Evolutionary conservation across 495 filamentous ascomycete species (phyloP), one percentile per base, ranked within the genome.

Genomic region (Podospora fimiseda): DNA sequence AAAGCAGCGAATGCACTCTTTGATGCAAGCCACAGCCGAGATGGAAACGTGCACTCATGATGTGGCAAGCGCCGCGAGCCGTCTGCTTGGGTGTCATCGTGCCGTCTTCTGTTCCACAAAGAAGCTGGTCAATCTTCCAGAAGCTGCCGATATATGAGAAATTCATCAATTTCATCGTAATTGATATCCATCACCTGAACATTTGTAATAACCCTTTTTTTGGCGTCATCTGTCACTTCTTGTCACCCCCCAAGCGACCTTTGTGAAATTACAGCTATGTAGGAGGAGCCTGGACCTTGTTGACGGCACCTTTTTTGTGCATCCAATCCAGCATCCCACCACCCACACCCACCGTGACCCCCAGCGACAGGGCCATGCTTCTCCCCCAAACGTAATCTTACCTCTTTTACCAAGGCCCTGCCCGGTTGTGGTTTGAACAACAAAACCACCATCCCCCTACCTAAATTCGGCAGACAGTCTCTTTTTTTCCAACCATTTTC

Each of bases 401-500:
- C n/a, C n/a, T n/a, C n/a, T n/a, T n/a, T n/a, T n/a, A 33, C 27
- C 27, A 33, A 33, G 27, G 27, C 27, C 11, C 11, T 5, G 27
- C 27, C 27, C 27, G 27, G 27, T 33, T 33, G 27, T 11, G 27
- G 27, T 33, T 33, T 33, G 27, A 5, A 33, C 27, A 33, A 33
- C 27, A 33, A 33, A 33, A 33, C 27, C 27, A 33, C 27, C 27
- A 11, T 33, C 27, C 27, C 27, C 27, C 27, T 33, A 33, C 27
- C 27, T 33, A 33, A 33, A 33, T 33, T 33, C 27, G 27, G 27
- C 27, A 33, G 27, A 33, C 27, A 11, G 43, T 43, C 36, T 50
- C 43, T 48, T 43, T 47, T 53, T 50, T 56, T 40, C 45, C 21
- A 33, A 5, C 27, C 5, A 33, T 5, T 33, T 33, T 33, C 53